Conservation (phyloP, 345 rosid genomes). For the Ricinus communis region DNA sequence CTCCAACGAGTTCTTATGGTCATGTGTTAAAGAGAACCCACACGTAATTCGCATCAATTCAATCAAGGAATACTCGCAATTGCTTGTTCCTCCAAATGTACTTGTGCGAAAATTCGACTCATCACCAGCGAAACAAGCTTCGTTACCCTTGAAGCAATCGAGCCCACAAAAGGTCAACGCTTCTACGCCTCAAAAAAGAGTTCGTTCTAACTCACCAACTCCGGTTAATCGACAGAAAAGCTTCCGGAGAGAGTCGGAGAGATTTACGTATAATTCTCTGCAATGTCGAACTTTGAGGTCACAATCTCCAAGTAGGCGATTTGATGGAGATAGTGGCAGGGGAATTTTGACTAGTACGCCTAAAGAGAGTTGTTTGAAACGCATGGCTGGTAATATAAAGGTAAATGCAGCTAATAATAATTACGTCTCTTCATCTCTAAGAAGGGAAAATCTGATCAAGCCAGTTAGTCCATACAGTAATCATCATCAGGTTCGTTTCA, state of each 20-base stretch:
- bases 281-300: slow-evolving; percentile 43
- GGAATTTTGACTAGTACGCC: slow-evolving; percentile 19
- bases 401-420: slow-evolving; percentile 15
- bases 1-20: slow-evolving; percentile 75
- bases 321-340: slow-evolving; percentile 36
- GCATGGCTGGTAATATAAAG: slow-evolving; percentile 31
- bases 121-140: slow-evolving; percentile 7
- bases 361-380: slow-evolving; percentile 36
- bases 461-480: slow-evolving; percentile 27
- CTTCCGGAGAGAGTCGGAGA: slow-evolving; percentile 50
- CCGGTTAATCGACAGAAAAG: slow-evolving; percentile 60
- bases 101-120: slow-evolving; percentile 17
- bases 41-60: slow-evolving; percentile 63
- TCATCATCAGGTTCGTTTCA: slow-evolving; percentile 15
- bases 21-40: slow-evolving; percentile 76
- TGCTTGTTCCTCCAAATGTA: slow-evolving; percentile 20
- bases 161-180: slow-evolving; percentile 25
- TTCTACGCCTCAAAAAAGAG: slow-evolving; percentile 45
- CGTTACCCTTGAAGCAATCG: slow-evolving; percentile 29
- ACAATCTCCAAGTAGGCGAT: slow-evolving; percentile 61
- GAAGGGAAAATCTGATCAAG: slow-evolving; percentile 35
- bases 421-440: slow-evolving; percentile 34
- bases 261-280: slow-evolving; percentile 9
- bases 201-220: slow-evolving; percentile 63
- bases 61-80: slow-evolving; percentile 47